A percentile compares a stretch with the other conserved stretches of the same genome.
These are phyloP conservation scores for Pythium aristosporum DNA, from an alignment of 352 stramenopile species.

Conservation along the genomic window DNA sequence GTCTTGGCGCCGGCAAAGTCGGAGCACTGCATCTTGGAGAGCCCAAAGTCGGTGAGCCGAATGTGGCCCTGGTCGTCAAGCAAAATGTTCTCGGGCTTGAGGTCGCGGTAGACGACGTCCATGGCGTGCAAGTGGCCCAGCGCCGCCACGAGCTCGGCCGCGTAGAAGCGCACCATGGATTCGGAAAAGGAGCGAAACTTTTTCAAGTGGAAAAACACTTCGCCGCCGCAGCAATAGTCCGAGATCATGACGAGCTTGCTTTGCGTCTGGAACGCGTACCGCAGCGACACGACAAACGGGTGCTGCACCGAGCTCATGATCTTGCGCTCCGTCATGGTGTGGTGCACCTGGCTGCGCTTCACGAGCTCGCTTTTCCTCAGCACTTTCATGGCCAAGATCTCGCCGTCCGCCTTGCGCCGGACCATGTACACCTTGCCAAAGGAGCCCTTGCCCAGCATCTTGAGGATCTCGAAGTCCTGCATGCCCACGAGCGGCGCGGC, in stretches of 20 bases:
- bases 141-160: conserved; percentile 90
- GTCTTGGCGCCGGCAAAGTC: conserved; percentile 82
- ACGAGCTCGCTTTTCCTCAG: conserved; percentile 86
- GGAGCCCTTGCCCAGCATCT: conserved; percentile 96
- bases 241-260: conserved; percentile 92
- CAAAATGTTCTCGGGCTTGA: conserved; percentile 94
- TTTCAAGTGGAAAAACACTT: conserved; percentile 93
- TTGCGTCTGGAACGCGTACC: conserved; percentile 90
- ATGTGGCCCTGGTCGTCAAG: conserved; percentile 91
- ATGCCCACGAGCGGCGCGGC: conserved; percentile 46
- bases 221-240: conserved; percentile 88
- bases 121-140: conserved; percentile 89
- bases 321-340: conserved; percentile 87
- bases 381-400: conserved; percentile 89
- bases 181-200: conserved; percentile 90
- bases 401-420: conserved; percentile 67
- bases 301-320: conserved; percentile 92
- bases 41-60: conserved; percentile 91
- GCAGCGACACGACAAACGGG: conserved; percentile 96
- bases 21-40: conserved; percentile 88
- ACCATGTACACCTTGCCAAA: conserved; percentile 99
- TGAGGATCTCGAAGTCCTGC: conserved; percentile 96
- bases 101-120: conserved; percentile 92
- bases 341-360: conserved; percentile 84
- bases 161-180: conserved; percentile 91